Percentiles rank a stretch among this genome's conserved stretches.
Evolutionary conservation across 352 stramenopile genomes (phyloP).

Genomic region (Phytophthora brassicae): DNA sequence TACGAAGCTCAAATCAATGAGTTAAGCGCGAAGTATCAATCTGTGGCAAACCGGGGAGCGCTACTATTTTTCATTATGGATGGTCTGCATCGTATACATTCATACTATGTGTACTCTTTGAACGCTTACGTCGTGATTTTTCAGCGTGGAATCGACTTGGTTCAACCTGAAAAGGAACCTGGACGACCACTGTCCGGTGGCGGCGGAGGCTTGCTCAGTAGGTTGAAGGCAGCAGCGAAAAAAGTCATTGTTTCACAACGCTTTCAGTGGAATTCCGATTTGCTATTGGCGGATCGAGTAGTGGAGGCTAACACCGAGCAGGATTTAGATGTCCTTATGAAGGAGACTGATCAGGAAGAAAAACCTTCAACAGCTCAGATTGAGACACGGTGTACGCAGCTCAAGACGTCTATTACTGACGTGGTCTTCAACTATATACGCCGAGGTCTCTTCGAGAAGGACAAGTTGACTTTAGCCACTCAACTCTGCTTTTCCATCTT

Average conservation of each 20-base stretch:
- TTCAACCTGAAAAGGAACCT: conserved; percentile 47
- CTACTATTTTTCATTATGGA: conserved; percentile 96
- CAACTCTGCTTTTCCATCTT: conserved; percentile 93
- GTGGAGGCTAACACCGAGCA: conserved; percentile 49
- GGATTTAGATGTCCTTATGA: conserved; percentile 62
- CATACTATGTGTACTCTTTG: conserved; percentile 96
- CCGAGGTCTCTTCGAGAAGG: conserved; percentile 91
- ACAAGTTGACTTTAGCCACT: conserved; percentile 93
- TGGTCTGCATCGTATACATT: conserved; percentile 90
- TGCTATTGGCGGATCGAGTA: conserved; percentile 75
- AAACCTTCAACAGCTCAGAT: conserved; percentile 58
- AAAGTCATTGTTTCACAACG: conserved; percentile 82
- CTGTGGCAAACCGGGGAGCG: conserved; percentile 89
- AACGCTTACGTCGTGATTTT: conserved; percentile 96
- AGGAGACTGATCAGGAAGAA: conserved; percentile 68
- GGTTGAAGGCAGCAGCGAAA: conserved; percentile 82
- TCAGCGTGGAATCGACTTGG: conserved; percentile 93
- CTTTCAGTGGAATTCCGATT: conserved; percentile 88
- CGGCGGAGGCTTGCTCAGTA: conserved; percentile 44
- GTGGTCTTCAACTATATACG: conserved; percentile 96
- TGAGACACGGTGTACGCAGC: conserved; percentile 49
- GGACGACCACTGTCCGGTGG: conserved; percentile 13
- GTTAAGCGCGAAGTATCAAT: conserved; percentile 92
- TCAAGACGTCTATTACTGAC: conserved; percentile 72
- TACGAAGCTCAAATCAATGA: conserved; percentile 82